Base-by-base conservation (phyloP, 1,139 yeast genomes). In the Kodamaea derodonti region DNA sequence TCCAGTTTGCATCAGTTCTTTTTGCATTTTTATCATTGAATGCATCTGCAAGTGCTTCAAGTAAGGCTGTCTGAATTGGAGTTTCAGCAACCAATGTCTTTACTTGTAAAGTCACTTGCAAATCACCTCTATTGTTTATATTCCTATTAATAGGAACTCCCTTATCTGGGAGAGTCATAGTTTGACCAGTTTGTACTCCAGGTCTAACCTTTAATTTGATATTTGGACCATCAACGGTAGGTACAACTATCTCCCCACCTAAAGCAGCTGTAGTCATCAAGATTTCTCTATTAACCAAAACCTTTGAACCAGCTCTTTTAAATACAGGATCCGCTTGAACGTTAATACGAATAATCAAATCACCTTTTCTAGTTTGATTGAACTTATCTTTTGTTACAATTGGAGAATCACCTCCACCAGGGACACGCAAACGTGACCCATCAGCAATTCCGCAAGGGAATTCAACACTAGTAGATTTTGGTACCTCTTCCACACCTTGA, bases 181-280 rank as follows among this genome's bases (percentile, higher is more conserved):
- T 71, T 37, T 80, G 75, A 18, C 95, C 95, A 26, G 75, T 68
- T 54, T 86, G 95, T 1, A 95, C 86, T 1, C 96, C 97, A 0
- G 86, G 68, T 33, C 95, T 80, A n/a, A 94, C 80, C 57, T 80
- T 85, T 38, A 92, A 63, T 56, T 88, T 83, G 40, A 94, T 68
- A 30, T 73, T 70, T 27, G 77, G 79, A 4, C 86, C 88, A 45
- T 82, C 88, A 24, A 92, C 74, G 0, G 97, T 90, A 25, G 97
- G 97, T 11, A 92, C 79, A 31, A 83, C 77, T 20, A 92, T 74
- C 35, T 78, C 80, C 24, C 99, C 99, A 39, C 99, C 99, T 32
- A 92, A 69, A 0, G 96, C 92, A 2, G 98, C 98, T 0, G 98
- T 92, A 1, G 98, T 92, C 80, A 88, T 85, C 32, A 94, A 83